phyloP scores from a whole-genome alignment of 495 filamentous ascomycete genomes.

The Aspergillus sparsus region DNA sequence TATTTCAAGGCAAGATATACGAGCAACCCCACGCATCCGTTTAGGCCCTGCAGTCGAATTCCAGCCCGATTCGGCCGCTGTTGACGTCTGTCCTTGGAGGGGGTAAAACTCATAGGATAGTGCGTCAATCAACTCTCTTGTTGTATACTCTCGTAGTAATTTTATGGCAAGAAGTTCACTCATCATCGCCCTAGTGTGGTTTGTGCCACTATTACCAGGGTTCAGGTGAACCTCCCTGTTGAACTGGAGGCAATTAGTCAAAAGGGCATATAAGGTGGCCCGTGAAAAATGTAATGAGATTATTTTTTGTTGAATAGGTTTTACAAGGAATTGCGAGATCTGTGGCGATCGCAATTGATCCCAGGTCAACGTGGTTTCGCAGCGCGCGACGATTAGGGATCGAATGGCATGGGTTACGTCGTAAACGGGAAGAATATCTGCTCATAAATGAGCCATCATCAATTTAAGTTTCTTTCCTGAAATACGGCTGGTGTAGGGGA shows the following conservation, averaged over 20 bases:
- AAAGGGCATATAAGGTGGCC: constrained; percentile 82
- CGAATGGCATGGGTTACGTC: constrained; percentile 87
- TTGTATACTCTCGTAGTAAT: constrained; percentile 82
- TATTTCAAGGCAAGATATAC: constrained; percentile 86
- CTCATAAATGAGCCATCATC: not conserved
- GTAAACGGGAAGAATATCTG: constrained; percentile 81
- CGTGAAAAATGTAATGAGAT: constrained; percentile 76
- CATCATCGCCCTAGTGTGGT: constrained; percentile 78
- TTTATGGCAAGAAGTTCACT: constrained; percentile 92
- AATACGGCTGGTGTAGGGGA: not conserved
- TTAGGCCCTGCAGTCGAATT: constrained; percentile 34
- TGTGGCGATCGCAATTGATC: constrained; percentile 93
- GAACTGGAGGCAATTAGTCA: constrained; percentile 94
- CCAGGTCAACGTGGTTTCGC: constrained; percentile 93
- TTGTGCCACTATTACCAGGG: constrained; percentile 79
- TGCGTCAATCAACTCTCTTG: constrained; percentile 84
- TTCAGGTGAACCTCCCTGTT: constrained; percentile 78
- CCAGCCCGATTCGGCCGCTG: constrained; percentile 36
- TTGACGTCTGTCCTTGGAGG: constrained; percentile 70
- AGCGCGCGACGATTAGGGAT: constrained; percentile 73
- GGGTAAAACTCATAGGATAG: constrained; percentile 94
- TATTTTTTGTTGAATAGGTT: constrained; percentile 85
- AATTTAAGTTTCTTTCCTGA: not conserved
- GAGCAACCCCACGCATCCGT: constrained; percentile 55
- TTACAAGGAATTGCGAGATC: constrained; percentile 91